These are phyloP conservation scores for Pseudonitzschia pungens DNA, from an alignment of 108 stramenopile species.

Conservation along the genomic window DNA sequence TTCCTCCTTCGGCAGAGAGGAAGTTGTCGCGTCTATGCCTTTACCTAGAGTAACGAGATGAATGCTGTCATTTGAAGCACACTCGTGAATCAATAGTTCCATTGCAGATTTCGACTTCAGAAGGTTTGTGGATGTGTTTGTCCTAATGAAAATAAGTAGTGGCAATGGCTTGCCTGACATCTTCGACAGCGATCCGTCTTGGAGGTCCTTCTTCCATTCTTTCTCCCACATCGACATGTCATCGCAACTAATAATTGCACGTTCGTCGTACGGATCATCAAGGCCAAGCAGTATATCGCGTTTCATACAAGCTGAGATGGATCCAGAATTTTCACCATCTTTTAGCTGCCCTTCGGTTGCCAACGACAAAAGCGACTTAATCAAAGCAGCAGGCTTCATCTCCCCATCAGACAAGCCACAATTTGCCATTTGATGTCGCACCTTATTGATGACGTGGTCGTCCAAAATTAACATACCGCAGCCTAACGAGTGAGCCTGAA, in stretches of 20 bases:
- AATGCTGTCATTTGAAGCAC: conserved; percentile 57
- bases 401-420: conserved; percentile 46
- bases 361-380: conserved; percentile 57
- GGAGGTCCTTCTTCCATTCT: conserved; percentile 34
- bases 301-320: conserved; percentile 68
- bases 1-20: conserved; percentile 41
- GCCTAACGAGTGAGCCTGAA: conserved; percentile 73
- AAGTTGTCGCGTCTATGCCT: conserved; percentile 74
- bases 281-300: conserved; percentile 66
- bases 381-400: conserved; percentile 55
- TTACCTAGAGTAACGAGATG: conserved; percentile 76
- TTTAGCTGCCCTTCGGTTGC: conserved; percentile 49
- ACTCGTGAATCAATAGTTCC: conserved; percentile 72
- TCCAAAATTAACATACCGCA: conserved; percentile 76
- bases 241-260: conserved; percentile 60
- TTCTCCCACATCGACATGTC: conserved; percentile 68
- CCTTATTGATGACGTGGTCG: conserved; percentile 59
- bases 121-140: conserved; percentile 58
- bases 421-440: conserved; percentile 55
- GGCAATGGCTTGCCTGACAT: conserved; percentile 41
- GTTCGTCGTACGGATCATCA: conserved; percentile 84
- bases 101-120: conserved; percentile 82
- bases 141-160: conserved; percentile 75
- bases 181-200: conserved; percentile 7
- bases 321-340: conserved; percentile 35